A percentile compares a stretch with the other conserved stretches of the same genome.
Evolutionary conservation across 2,329 filamentous ascomycete genomes (phyloP).

Genomic region (Clonostachys chloroleuca): DNA sequence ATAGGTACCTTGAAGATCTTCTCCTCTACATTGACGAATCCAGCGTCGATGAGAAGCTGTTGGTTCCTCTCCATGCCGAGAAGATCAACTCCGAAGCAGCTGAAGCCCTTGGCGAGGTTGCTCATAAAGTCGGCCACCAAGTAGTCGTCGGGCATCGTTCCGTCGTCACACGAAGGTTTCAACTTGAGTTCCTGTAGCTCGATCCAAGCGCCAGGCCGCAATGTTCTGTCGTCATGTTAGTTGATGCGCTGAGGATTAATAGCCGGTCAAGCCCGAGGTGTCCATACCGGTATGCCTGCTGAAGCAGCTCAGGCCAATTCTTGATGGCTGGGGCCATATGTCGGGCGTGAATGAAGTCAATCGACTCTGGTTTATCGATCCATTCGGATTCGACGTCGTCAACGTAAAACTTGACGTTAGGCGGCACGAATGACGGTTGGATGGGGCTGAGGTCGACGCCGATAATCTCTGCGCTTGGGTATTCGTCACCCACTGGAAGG

Average conservation of each 20-base stretch:
- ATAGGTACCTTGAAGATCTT: conserved; percentile 37
- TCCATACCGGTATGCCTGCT: conserved; percentile 11
- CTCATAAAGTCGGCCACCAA: conserved; percentile 19
- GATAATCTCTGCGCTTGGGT: conserved; percentile 26
- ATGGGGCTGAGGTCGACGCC: conserved; percentile 33
- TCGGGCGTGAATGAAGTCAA: conserved; percentile 21
- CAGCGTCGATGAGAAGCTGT: conserved; percentile 20
- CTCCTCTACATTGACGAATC: conserved; percentile 32
- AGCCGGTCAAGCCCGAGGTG: too few relatives aligned
- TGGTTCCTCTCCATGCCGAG: conserved; percentile 18
- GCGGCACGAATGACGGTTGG: conserved; percentile 30
- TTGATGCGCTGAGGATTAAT: background rate
- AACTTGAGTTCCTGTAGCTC: conserved; percentile 30
- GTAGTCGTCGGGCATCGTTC: conserved; percentile 13
- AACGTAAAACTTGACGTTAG: conserved; percentile 31
- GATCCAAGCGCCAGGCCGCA: conserved; percentile 38
- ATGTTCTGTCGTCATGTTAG: conserved; percentile 7
- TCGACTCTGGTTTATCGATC: conserved; percentile 11
- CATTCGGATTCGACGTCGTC: conserved; percentile 26
- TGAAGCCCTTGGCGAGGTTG: conserved; percentile 16
- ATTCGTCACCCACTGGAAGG: conserved; percentile 25
- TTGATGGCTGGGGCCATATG: conserved; percentile 27
- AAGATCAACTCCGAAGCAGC: conserved; percentile 21
- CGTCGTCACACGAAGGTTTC: conserved; percentile 19
- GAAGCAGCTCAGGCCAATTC: conserved; percentile 11